Evolutionary conservation across 768 basidiomycete genomes (phyloP).

Genomic region (Cyclocybe cylindracea): DNA sequence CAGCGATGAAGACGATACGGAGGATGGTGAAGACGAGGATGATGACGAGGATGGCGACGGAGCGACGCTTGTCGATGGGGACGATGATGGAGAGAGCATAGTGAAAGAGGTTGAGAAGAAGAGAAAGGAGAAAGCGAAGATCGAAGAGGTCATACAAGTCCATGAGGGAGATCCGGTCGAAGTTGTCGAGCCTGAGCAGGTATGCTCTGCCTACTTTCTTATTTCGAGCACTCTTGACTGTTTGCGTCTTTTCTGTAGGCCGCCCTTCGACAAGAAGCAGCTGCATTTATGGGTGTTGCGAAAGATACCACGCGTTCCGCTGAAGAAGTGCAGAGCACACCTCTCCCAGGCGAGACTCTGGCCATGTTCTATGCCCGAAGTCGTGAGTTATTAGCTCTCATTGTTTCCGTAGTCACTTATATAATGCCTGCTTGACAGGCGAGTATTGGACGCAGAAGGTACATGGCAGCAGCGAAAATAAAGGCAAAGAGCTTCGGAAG

Average conservation of each 20-base stretch:
- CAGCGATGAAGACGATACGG: constrained; percentile 51
- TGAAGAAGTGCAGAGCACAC: constrained; percentile 75
- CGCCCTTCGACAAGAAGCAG: constrained; percentile 34
- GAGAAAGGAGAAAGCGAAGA: neutral
- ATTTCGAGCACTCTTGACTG: neutral
- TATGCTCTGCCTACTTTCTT: neutral
- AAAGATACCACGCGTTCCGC: constrained; percentile 57
- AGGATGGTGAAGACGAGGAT: constrained; percentile 44
- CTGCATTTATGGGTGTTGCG: constrained; percentile 59
- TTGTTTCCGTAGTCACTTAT: neutral
- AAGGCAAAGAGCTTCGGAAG: constrained; percentile 76
- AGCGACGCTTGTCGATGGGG: constrained; percentile 28
- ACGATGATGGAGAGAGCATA: constrained; percentile 20
- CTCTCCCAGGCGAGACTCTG: constrained; percentile 81
- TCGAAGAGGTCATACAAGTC: too few species aligned
- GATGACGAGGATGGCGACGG: constrained; percentile 37
- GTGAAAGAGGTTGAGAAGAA: neutral
- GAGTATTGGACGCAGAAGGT: constrained; percentile 84
- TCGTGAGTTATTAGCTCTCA: constrained; percentile 44
- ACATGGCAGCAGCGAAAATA: constrained; percentile 54
- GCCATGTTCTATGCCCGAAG: constrained; percentile 83
- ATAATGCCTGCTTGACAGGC: constrained; percentile 36
- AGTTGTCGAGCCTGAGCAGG: neutral
- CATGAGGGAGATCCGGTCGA: too few species aligned
- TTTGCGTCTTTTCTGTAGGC: constrained; percentile 17